Evolutionary conservation across 768 basidiomycete genomes (phyloP).

Genomic region (Trametes cingulata): DNA sequence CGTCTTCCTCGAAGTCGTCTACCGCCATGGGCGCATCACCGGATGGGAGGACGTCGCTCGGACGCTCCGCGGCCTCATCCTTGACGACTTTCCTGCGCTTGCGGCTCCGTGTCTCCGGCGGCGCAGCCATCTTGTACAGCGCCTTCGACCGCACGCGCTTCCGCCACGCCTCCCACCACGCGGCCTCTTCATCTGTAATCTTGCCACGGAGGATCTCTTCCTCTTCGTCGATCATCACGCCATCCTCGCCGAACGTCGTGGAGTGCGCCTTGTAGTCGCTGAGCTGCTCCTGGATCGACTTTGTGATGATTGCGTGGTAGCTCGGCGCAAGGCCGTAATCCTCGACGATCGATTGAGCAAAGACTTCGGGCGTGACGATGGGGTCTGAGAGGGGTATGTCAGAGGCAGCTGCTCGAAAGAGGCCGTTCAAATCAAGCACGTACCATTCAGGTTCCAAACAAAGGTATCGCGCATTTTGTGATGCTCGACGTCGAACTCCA

Average conservation of each 20-base stretch:
- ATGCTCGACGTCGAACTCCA: constrained; percentile 95
- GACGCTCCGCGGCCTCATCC: constrained; percentile 24
- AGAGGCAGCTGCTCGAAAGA: neutral
- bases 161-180: constrained; percentile 77
- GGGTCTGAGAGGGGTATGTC: constrained; percentile 57
- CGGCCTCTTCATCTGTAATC: constrained; percentile 49
- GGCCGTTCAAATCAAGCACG: constrained; percentile 26
- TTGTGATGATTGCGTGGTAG: constrained; percentile 68
- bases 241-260: constrained; percentile 45
- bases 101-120: constrained; percentile 34
- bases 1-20: constrained; percentile 67
- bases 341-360: constrained; percentile 88
- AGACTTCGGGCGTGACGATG: constrained; percentile 83
- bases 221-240: constrained; percentile 39
- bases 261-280: constrained; percentile 75
- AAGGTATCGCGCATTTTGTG: constrained; percentile 95
- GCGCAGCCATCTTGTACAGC: constrained; percentile 34
- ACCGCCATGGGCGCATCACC: constrained; percentile 44
- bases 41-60: neutral
- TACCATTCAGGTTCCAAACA: constrained; percentile 95
- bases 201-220: constrained; percentile 41
- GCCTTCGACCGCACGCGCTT: constrained; percentile 48
- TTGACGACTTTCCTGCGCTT: constrained; percentile 46
- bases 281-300: constrained; percentile 87
- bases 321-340: constrained; percentile 77